Conservation (phyloP, 225 moss, liverwort and hornwort genomes). For the Marchantia polymorpha region DNA sequence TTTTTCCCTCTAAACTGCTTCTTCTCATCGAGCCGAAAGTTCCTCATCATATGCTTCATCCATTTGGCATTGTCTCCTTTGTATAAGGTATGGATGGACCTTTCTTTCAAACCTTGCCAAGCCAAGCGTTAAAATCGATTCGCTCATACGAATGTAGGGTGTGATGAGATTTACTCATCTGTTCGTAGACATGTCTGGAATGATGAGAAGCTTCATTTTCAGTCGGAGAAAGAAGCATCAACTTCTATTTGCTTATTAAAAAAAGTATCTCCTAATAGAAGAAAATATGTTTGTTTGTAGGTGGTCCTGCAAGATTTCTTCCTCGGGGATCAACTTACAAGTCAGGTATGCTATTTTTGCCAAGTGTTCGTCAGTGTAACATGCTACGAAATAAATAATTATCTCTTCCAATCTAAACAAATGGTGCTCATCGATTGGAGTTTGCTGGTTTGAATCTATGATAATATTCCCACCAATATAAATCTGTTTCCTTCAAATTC, state of each 20-base stretch:
- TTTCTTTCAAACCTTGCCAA: background rate
- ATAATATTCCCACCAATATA: too few species aligned
- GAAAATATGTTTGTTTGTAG: background rate
- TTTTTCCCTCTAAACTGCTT: conserved; percentile 59
- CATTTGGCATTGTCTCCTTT: conserved; percentile 60
- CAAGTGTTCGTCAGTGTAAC: background rate
- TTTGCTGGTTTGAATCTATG: too few species aligned
- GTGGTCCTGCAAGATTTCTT: conserved; percentile 12
- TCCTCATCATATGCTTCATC: conserved; percentile 61
- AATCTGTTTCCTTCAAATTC: background rate
- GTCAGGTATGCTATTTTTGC: background rate
- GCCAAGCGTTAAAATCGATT: background rate
- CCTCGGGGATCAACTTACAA: conserved; percentile 19
- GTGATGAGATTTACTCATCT: background rate
- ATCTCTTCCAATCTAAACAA: too few species aligned
- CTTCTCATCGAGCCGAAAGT: conserved; percentile 64
- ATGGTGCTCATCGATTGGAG: too few species aligned
- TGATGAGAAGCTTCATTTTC: too few species aligned
- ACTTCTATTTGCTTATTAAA: too few species aligned
- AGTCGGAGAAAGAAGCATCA: too few species aligned
- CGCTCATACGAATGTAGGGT: background rate
- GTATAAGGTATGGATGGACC: conserved; percentile 68
- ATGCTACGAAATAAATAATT: too few species aligned
- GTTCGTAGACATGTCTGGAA: background rate
- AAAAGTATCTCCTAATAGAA: background rate